Evolutionary conservation across 805 yeast genomes (phyloP).

Genomic region (Candida pini): DNA sequence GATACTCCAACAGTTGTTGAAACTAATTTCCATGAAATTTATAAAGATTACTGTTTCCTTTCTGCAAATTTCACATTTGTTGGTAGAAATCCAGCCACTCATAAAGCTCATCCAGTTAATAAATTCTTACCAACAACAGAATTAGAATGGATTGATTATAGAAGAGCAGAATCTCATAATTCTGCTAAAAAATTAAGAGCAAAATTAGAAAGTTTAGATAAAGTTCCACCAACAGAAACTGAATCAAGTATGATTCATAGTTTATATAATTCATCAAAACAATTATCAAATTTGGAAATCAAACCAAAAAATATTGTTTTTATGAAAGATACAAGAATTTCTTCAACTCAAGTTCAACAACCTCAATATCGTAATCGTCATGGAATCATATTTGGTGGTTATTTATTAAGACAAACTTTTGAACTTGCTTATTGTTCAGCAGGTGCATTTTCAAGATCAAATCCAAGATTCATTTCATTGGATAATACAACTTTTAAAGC

Average conservation of each 20-base stretch:
- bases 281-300: constrained; percentile 27
- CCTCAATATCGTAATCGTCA: constrained; percentile 96
- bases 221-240: constrained; percentile 69
- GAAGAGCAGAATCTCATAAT: constrained; percentile 85
- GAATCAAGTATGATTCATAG: constrained; percentile 74
- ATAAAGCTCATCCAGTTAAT: constrained; percentile 82
- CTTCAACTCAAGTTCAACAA: constrained; percentile 86
- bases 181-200: constrained; percentile 80
- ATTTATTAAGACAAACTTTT: constrained; percentile 83
- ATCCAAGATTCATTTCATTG: constrained; percentile 83
- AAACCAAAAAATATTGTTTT: constrained; percentile 49
- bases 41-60: constrained; percentile 59
- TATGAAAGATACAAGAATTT: constrained; percentile 67
- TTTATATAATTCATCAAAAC: constrained; percentile 57
- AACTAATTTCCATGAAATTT: constrained; percentile 50
- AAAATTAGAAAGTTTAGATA: constrained; percentile 49
- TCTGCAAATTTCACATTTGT: constrained; percentile 94
- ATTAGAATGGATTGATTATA: constrained; percentile 75
- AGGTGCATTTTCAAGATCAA: constrained; percentile 78
- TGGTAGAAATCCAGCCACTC: constrained; percentile 92
- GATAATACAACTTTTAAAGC: constrained; percentile 89
- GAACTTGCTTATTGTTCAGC: constrained; percentile 92
- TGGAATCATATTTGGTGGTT: constrained; percentile 94
- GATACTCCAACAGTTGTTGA: constrained; percentile 44
- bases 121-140: constrained; percentile 69